Base-by-base conservation (phyloP, 2,329 filamentous ascomycete genomes). In the Penicillium freii region DNA sequence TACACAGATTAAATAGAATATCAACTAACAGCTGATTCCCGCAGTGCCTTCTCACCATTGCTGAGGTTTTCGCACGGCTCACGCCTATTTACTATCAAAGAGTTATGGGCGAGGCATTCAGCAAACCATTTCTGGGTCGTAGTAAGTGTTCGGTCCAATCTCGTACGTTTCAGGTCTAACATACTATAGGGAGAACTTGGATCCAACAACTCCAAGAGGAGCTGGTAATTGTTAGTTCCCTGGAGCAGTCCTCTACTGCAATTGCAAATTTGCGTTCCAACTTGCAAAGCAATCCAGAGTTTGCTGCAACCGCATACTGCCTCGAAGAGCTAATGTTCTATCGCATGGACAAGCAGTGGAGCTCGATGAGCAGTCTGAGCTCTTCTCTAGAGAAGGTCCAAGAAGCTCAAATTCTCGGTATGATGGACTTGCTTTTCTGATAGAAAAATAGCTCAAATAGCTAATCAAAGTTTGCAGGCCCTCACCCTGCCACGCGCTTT, bases 351-450 rank as follows among this genome's bases (percentile, higher is more conserved):
- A 31, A 42, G 5, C 48, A 60, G 10, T 60, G 54, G 57, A 17
- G 19, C 6, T 31, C 39, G 5, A 50, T 55, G 27, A 17, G 42
- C 17, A 46, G n/a, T 19, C 33, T 60, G 17, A 58, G 49, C n/a
- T 45, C 23, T 5, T 34, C 51, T 15, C 17, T 62, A 23, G 46
- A 58, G 48, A 56, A 58, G 33, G 25, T 60, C 15, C 51, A 60
- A n/a, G n/a, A 58, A 33, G 54, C 60, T 11, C 57, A 45, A 29
- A 19, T 47, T 11, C 57, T 62, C 44, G 54, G 54, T 59, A 56
- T 19, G 27, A 11, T 11, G 4, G 15, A 40, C n/a, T 5, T 19
- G 6, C n/a, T 11, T 19, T 25, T 27, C 29, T 2, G 11, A 29
- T 17, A 33, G 1, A 3, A 31, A 19, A 25, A 2, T 21, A 2